Base-by-base conservation (phyloP, 192 early-diverging fungal species). In the Allomyces javanicus region DNA sequence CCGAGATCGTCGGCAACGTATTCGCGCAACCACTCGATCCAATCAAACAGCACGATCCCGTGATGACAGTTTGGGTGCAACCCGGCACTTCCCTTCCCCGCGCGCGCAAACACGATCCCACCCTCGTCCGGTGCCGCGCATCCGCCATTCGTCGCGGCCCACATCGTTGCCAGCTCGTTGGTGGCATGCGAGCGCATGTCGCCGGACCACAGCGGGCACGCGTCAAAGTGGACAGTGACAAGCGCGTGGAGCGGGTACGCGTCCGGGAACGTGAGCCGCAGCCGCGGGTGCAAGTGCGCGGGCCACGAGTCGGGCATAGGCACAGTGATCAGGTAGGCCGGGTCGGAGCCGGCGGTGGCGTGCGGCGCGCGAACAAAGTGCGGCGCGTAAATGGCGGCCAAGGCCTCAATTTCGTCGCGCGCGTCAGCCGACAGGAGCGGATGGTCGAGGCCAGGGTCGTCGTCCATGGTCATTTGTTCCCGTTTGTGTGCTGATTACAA, bases 21-120 rank as follows among this genome's bases (percentile, higher is more conserved):
- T n/a, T 65, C 65, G 33, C 21, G n/a, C 23, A 40, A 6, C 65
- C 65, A 65, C 44, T 65, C 65, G 4, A 65, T 22, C 65, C 65
- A 65, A 22, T 65, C 65, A 22, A 65, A 65, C 11, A 65, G 6
- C 44, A 65, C 65, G 2, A 65, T 40, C 33, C 33, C 33, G 33
- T 40, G 33, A 40, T 40, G 33, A 9, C 33, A 40, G 7, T 40
- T 40, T 9, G 33, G 33, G 9, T 40, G 33, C 7, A 40, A 40
- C 3, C 33, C 33, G 7, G 33, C 33, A 9, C 33, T 40, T 9
- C 33, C 33, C 33, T 40, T 40, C 7, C 33, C 33, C 33, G 33
- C 33, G 33, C 33, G 33, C 33, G 33, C 33, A 40, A 40, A 40
- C 33, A 40, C 33, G 33, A 40, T 40, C 33, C 33, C 33, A 0